phyloP scores from a whole-genome alignment of 2,329 filamentous ascomycete genomes.

The Drechslerella stenobrocha region DNA sequence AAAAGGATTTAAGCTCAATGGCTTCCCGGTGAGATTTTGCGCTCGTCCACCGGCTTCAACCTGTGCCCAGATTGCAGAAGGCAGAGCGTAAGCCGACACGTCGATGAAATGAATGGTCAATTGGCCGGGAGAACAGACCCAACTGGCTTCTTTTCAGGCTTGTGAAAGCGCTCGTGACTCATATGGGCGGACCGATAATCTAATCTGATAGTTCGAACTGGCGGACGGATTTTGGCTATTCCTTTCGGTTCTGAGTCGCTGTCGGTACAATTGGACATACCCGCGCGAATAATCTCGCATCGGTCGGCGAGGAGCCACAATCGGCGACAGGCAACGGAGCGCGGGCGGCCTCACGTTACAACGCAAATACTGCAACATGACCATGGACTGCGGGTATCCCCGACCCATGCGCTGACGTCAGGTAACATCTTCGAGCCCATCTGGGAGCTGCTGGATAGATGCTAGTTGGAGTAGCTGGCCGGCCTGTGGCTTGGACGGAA shows the following conservation, averaged over 20 bases:
- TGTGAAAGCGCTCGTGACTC: conserved; percentile 39
- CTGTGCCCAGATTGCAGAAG: conserved; percentile 23
- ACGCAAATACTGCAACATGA: conserved; percentile 47
- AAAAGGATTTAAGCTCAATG: conserved; percentile 12
- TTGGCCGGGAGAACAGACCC: conserved; percentile 15
- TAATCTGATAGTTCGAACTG: conserved; percentile 34
- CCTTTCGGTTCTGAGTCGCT: conserved; percentile 30
- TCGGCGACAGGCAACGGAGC: conserved; percentile 21
- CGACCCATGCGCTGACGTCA: neutral
- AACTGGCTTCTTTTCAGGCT: conserved; percentile 44
- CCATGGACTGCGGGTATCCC: conserved; percentile 15
- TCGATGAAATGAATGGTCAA: conserved; percentile 35
- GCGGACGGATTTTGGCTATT: conserved; percentile 40
- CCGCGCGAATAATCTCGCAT: conserved; percentile 1
- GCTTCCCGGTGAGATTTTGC: conserved; percentile 17
- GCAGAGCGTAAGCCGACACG: conserved; percentile 20
- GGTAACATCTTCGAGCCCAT: neutral
- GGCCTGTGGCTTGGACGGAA: neutral
- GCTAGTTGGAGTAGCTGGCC: neutral
- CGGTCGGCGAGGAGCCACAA: neutral
- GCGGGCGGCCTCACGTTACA: conserved; percentile 22
- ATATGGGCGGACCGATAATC: conserved; percentile 31
- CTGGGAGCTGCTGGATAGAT: neutral
- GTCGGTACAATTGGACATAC: conserved; percentile 3
- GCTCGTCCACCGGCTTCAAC: conserved; percentile 24